Conservation (phyloP, 1,284 basidiomycete genomes). For the Mycena citricolor region DNA sequence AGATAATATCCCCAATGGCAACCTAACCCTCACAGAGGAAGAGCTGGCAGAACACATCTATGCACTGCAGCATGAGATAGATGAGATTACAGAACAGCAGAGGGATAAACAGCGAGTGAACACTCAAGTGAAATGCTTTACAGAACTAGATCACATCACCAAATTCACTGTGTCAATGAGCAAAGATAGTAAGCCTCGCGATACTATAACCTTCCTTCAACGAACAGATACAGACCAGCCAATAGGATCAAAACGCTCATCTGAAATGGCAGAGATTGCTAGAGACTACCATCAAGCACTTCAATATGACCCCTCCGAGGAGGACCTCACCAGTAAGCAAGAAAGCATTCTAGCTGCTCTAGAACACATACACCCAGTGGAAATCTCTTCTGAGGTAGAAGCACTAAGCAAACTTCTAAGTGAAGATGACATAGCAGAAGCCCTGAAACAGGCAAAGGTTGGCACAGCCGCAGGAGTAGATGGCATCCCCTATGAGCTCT, state of each 20-base stretch:
- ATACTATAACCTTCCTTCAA: neutral
- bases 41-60: neutral
- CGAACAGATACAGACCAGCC: conserved; percentile 1
- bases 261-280: conserved; percentile 23
- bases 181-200: conserved; percentile 20
- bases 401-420: neutral
- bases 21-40: no score
- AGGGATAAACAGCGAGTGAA: neutral
- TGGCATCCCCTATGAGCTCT: conserved; percentile 14
- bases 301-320: conserved; percentile 7
- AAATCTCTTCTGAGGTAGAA: neutral
- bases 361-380: neutral
- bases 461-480: conserved; percentile 15
- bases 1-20: no score
- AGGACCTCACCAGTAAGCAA: neutral
- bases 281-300: conserved; percentile 14
- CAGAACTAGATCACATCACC: conserved; percentile 3
- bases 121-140: neutral
- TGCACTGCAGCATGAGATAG: neutral
- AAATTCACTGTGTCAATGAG: conserved; percentile 1
- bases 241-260: neutral
- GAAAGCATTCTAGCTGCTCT: neutral
- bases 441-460: conserved; percentile 1
- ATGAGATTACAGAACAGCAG: neutral
- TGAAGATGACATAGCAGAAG: conserved; percentile 3